A percentile compares a stretch with the other conserved stretches of the same genome.
Evolutionary conservation across 768 basidiomycete genomes (phyloP).

Genomic region (Amanita rubescens): DNA sequence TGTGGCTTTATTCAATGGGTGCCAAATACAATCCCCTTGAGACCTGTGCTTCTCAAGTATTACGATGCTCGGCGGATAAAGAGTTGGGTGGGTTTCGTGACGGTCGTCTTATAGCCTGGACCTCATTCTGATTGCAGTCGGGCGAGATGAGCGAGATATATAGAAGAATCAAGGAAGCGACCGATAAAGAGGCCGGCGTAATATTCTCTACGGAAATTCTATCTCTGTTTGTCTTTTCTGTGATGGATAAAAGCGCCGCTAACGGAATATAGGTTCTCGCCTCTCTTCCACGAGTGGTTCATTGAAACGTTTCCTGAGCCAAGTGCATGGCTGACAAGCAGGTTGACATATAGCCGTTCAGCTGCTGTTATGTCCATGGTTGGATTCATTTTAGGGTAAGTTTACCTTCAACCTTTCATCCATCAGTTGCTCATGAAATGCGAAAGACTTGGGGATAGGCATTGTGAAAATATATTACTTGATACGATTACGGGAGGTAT

Average conservation of each 20-base stretch:
- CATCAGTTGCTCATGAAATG: background rate
- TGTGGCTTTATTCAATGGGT: conserved; percentile 99
- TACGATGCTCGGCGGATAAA: conserved; percentile 47
- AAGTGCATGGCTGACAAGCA: conserved; percentile 85
- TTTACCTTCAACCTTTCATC: background rate
- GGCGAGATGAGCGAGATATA: conserved; percentile 39
- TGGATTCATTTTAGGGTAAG: conserved; percentile 91
- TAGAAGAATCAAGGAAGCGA: conserved; percentile 40
- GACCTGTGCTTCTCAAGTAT: conserved; percentile 59
- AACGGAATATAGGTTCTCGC: conserved; percentile 48
- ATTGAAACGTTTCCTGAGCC: conserved; percentile 96
- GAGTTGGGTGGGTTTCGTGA: conserved; percentile 30
- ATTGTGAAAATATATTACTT: conserved; percentile 93
- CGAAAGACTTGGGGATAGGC: conserved; percentile 89
- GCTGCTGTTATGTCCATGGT: conserved; percentile 99
- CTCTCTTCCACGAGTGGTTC: conserved; percentile 97
- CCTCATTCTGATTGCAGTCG: conserved; percentile 23
- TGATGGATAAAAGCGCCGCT: background rate
- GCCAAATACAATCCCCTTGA: conserved; percentile 79
- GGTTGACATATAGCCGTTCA: conserved; percentile 81
- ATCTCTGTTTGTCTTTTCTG: conserved; percentile 35
- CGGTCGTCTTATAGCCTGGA: background rate
- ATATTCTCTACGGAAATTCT: conserved; percentile 51
- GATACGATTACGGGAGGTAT: conserved; percentile 84
- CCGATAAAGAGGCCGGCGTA: conserved; percentile 43